A percentile compares a stretch with the other conserved stretches of the same genome.
Conservation (phyloP, 345 rosid genomes). For the Eucalyptus polybractea region DNA sequence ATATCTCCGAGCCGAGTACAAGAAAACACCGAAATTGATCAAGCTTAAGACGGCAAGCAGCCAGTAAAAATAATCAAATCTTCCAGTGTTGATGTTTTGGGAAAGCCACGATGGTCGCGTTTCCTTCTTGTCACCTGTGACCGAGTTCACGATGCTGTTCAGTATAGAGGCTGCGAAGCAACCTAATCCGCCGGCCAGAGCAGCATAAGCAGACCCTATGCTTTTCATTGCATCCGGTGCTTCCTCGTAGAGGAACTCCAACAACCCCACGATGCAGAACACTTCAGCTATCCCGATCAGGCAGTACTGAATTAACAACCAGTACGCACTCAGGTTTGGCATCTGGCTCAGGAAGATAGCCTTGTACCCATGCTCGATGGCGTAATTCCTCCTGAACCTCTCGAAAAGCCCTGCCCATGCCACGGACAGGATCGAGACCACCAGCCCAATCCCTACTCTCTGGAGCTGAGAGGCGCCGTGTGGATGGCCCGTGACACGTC, state of each 20-base stretch:
- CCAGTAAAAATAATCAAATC: conserved; percentile 79
- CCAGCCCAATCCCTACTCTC: conserved; percentile 74
- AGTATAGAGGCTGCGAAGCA: conserved; percentile 67
- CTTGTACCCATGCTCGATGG: conserved; percentile 45
- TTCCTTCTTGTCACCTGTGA: conserved; percentile 28
- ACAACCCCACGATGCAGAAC: conserved; percentile 64
- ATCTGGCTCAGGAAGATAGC: conserved; percentile 41
- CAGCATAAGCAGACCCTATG: conserved; percentile 90
- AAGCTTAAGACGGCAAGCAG: conserved; percentile 48
- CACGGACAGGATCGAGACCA: conserved; percentile 51
- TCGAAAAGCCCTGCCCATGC: conserved; percentile 75
- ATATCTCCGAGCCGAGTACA: conserved; percentile 51
- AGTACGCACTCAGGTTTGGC: conserved; percentile 66
- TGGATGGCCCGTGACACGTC: conserved; percentile 76
- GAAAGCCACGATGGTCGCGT: conserved; percentile 54
- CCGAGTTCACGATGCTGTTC: conserved; percentile 65
- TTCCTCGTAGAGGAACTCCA: conserved; percentile 85
- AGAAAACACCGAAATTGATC: conserved; percentile 54
- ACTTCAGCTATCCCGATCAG: conserved; percentile 87
- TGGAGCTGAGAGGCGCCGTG: conserved; percentile 95
- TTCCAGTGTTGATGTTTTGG: conserved; percentile 71
- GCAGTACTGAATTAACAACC: conserved; percentile 81
- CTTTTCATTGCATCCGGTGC: conserved; percentile 98
- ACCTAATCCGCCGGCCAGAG: conserved; percentile 77
- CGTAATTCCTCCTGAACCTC: conserved; percentile 63